A percentile compares a stretch with the other conserved stretches of the same genome.
phyloP scores from a whole-genome alignment of 495 filamentous ascomycete genomes.

The Penicillium robsamsonii region DNA sequence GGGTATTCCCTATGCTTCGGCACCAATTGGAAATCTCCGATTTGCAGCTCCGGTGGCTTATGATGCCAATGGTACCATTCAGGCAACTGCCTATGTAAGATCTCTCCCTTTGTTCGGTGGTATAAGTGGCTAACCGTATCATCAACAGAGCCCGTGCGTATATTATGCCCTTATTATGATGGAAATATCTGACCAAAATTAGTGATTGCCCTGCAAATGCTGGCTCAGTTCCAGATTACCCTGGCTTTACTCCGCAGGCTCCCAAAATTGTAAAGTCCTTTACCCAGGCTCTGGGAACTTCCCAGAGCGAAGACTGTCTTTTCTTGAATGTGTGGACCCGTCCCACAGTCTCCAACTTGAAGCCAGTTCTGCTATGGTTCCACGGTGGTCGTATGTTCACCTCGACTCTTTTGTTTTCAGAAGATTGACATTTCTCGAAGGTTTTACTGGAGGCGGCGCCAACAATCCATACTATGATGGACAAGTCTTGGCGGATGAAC shows the following conservation, averaged over 20 bases:
- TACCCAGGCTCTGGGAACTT: slow-evolving; percentile 13
- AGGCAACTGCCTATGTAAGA: slow-evolving; percentile 3
- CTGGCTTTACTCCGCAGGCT: slow-evolving; percentile 29
- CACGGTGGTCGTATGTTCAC: slow-evolving; percentile 40
- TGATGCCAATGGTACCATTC: background rate
- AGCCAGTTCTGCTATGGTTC: slow-evolving; percentile 38
- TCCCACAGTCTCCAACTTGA: slow-evolving; percentile 15
- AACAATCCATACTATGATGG: slow-evolving; percentile 46
- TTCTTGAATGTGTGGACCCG: slow-evolving; percentile 48
- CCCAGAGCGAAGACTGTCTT: slow-evolving; percentile 46
- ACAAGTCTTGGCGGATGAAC: slow-evolving; percentile 32
- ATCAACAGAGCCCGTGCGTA: slow-evolving; percentile 1
- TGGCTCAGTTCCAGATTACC: slow-evolving; percentile 20
- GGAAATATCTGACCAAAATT: background rate
- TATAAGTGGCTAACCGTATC: background rate
- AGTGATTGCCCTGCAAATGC: slow-evolving; percentile 9
- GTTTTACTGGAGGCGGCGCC: slow-evolving; percentile 1
- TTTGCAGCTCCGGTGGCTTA: slow-evolving; percentile 38
- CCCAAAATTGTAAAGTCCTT: slow-evolving; percentile 31
- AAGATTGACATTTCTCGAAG: background rate
- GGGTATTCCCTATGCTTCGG: slow-evolving; percentile 48
- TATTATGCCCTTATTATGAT: background rate
- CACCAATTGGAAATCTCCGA: slow-evolving; percentile 48
- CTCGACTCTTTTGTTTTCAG: background rate
- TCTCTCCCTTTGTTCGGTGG: background rate